Conservation (phyloP, 73 alveolate genomes). For the Tetrahymena elliotti region DNA sequence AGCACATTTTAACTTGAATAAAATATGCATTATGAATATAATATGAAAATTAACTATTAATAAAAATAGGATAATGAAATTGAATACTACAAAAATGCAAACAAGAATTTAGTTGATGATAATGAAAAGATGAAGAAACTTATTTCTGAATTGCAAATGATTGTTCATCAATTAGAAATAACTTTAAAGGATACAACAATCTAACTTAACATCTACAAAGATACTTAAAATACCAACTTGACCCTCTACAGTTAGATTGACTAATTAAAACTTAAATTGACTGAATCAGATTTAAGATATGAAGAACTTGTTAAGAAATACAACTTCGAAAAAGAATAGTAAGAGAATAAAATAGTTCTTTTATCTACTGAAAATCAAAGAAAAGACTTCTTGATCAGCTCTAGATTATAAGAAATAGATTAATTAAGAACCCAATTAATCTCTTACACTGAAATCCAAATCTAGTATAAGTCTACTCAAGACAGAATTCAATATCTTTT, state of each 20-base stretch:
- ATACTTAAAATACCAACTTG: not conserved
- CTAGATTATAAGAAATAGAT: not conserved
- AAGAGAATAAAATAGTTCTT: not conserved
- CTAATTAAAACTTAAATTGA: not conserved
- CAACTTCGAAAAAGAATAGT: not conserved
- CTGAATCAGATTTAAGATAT: not conserved
- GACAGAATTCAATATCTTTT: not conserved
- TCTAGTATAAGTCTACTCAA: not conserved
- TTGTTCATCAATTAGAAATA: not conserved
- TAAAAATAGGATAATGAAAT: not conserved
- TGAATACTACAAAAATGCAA: not conserved
- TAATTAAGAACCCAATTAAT: not conserved
- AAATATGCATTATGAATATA: no score
- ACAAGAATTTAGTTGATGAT: not conserved
- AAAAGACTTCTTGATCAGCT: not conserved
- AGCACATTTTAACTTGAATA: no score
- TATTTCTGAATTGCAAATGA: not conserved
- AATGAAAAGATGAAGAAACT: not conserved
- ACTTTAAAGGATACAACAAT: not conserved
- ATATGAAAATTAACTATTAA: not conserved
- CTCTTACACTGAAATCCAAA: not conserved
- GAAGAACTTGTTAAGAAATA: not conserved
- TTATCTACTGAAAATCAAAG: not conserved
- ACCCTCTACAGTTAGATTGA: not conserved
- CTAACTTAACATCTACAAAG: not conserved